A percentile compares a stretch with the other conserved stretches of the same genome.
phyloP scores from a whole-genome alignment of 768 basidiomycete species.

The Scleroderma bovista region DNA sequence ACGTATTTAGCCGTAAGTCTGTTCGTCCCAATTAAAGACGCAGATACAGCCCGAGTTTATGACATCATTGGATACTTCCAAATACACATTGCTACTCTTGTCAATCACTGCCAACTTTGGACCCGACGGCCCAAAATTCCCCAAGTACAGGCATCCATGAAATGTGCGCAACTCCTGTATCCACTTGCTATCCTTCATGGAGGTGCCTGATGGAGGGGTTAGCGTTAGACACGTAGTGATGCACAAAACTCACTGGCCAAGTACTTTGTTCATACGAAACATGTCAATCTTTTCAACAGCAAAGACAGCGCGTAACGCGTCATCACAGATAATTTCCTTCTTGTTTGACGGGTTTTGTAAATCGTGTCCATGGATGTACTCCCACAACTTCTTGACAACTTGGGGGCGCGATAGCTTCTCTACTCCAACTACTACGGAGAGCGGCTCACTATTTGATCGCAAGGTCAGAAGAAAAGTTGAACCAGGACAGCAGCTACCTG shows the following conservation, averaged over 20 bases:
- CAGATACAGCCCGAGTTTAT: not conserved
- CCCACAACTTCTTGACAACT: slow-evolving; percentile 88
- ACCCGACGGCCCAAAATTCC: no score
- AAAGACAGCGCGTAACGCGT: slow-evolving; percentile 67
- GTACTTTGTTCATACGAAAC: slow-evolving; percentile 92
- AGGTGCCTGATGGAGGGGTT: slow-evolving; percentile 20
- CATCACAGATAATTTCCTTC: slow-evolving; percentile 83
- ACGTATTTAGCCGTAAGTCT: no score
- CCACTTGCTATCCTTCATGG: slow-evolving; percentile 21
- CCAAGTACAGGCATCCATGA: no score
- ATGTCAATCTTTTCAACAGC: slow-evolving; percentile 79
- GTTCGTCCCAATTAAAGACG: not conserved
- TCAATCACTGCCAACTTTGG: not conserved
- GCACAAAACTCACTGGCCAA: slow-evolving; percentile 55
- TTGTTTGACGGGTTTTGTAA: slow-evolving; percentile 84
- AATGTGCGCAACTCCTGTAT: no score
- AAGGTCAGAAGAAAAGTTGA: slow-evolving; percentile 7
- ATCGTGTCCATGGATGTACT: slow-evolving; percentile 74
- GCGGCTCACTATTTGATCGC: slow-evolving; percentile 49
- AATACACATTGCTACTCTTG: not conserved
- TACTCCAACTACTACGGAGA: slow-evolving; percentile 63
- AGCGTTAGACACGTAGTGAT: not conserved
- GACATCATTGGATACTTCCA: not conserved
- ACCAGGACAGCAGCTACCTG: slow-evolving; percentile 43
- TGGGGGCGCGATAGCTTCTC: slow-evolving; percentile 79